Percentiles rank a stretch among this genome's conserved stretches.
These are phyloP conservation scores for Fusarium agapanthi DNA, from an alignment of 2,329 filamentous ascomycete genomes.

Conservation along the genomic window DNA sequence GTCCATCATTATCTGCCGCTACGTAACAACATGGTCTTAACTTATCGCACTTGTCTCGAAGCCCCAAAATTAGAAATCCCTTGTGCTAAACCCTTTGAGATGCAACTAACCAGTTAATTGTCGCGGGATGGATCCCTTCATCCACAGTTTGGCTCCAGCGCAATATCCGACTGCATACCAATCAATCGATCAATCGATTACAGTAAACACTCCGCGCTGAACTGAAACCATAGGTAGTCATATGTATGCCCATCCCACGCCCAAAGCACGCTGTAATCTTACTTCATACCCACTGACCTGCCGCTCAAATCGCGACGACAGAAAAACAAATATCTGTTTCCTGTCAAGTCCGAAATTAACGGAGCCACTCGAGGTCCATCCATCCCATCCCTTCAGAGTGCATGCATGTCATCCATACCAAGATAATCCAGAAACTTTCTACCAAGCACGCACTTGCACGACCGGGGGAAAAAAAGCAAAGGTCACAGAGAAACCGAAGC, in stretches of 20 bases:
- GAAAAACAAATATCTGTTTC: conserved; percentile 5
- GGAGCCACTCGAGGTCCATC: conserved; percentile 14
- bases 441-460: conserved; percentile 12
- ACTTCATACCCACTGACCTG: conserved; percentile 27
- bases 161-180: conserved; percentile 34
- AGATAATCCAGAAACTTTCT: not conserved
- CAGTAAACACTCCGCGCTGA: conserved; percentile 15
- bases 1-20: conserved; percentile 1
- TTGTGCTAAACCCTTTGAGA: conserved; percentile 20
- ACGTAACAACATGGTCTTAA: not conserved
- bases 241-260: conserved; percentile 21
- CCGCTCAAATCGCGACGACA: conserved; percentile 10
- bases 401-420: conserved; percentile 31
- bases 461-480: conserved; percentile 8
- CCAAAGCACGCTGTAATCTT: conserved; percentile 30
- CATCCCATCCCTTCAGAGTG: conserved; percentile 15
- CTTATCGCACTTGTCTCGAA: conserved; percentile 3
- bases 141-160: conserved; percentile 27
- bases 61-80: conserved; percentile 13
- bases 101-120: conserved; percentile 7
- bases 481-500: not conserved
- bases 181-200: conserved; percentile 9
- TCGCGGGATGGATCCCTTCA: conserved; percentile 23
- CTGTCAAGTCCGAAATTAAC: conserved; percentile 18
- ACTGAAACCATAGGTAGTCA: conserved; percentile 22